Evolutionary conservation across 768 basidiomycete genomes (phyloP).

Genomic region (Sistotremastrum niveocremeum): DNA sequence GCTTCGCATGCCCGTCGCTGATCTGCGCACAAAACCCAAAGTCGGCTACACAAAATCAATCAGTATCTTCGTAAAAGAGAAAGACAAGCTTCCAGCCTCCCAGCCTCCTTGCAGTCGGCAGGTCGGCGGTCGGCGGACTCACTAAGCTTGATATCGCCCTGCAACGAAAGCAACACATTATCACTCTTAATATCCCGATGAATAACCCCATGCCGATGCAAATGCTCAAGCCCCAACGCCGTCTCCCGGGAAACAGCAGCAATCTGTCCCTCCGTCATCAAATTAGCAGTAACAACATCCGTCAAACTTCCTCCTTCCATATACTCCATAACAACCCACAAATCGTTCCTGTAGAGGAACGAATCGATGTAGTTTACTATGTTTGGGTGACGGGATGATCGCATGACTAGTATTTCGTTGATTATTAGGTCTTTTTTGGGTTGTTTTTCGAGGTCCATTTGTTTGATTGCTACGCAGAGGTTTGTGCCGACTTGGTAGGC

Average conservation of each 20-base stretch:
- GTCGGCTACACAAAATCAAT: slow-evolving; percentile 46
- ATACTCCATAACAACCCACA: slow-evolving; percentile 99
- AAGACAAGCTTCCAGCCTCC: no score
- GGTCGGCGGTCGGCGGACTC: slow-evolving; percentile 21
- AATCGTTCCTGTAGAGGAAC: slow-evolving; percentile 92
- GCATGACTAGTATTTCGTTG: slow-evolving; percentile 99
- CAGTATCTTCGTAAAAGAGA: background rate
- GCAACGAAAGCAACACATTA: slow-evolving; percentile 84
- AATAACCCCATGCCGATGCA: slow-evolving; percentile 94
- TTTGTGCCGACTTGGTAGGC: slow-evolving; percentile 97
- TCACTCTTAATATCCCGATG: slow-evolving; percentile 99
- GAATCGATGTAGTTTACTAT: slow-evolving; percentile 99
- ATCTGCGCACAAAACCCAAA: slow-evolving; percentile 99
- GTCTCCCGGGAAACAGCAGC: slow-evolving; percentile 93
- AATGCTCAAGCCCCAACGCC: slow-evolving; percentile 82
- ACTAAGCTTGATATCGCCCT: slow-evolving; percentile 98
- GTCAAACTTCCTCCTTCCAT: slow-evolving; percentile 96
- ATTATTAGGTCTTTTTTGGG: slow-evolving; percentile 99
- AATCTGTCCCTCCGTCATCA: slow-evolving; percentile 99
- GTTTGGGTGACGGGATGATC: slow-evolving; percentile 90
- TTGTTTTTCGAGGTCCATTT: slow-evolving; percentile 99
- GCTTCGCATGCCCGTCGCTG: slow-evolving; percentile 79
- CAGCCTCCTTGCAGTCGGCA: background rate
- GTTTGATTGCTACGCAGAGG: slow-evolving; percentile 93
- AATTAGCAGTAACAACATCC: slow-evolving; percentile 87